These are phyloP conservation scores for Lichtheimia ornata DNA, from an alignment of 371 early-diverging fungal genomes.

Conservation along the genomic window DNA sequence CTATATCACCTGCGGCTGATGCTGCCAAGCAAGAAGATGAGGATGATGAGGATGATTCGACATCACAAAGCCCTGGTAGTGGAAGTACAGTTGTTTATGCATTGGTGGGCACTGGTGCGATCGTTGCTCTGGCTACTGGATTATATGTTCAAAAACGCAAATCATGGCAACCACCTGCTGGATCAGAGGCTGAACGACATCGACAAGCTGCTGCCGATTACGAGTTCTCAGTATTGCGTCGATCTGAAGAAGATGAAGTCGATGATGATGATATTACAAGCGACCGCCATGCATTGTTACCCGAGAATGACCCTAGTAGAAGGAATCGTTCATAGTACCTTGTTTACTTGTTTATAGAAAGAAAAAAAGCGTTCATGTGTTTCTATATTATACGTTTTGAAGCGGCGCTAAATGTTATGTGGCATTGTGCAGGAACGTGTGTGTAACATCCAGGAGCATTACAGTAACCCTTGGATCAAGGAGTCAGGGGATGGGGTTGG, in stretches of 20 bases:
- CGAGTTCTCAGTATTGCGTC: conserved; percentile 19
- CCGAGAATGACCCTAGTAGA: conserved; percentile 7
- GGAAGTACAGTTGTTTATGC: conserved; percentile 19
- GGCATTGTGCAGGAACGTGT: too few species aligned
- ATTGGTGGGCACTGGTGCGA: conserved; percentile 23
- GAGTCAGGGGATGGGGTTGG: too few species aligned
- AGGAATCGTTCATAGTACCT: conserved; percentile 2
- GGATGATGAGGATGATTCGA: not conserved
- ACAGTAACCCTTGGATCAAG: too few species aligned
- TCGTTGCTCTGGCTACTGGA: conserved; percentile 18
- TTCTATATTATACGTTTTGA: too few species aligned
- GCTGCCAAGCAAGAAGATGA: conserved; percentile 7
- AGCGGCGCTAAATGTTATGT: too few species aligned
- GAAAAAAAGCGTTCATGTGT: too few species aligned
- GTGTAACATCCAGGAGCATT: too few species aligned
- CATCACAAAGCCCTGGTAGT: not conserved
- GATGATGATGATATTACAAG: conserved; percentile 11
- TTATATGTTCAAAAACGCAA: conserved; percentile 26
- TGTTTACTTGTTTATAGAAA: not conserved
- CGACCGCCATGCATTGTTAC: conserved; percentile 8
- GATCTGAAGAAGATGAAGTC: conserved; percentile 24
- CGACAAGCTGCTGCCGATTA: conserved; percentile 11
- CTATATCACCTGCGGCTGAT: conserved; percentile 11
- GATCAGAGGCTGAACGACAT: not conserved
- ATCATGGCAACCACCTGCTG: conserved; percentile 13